phyloP scores from a whole-genome alignment of 1,139 yeast species.

The Pichia sp. region DNA sequence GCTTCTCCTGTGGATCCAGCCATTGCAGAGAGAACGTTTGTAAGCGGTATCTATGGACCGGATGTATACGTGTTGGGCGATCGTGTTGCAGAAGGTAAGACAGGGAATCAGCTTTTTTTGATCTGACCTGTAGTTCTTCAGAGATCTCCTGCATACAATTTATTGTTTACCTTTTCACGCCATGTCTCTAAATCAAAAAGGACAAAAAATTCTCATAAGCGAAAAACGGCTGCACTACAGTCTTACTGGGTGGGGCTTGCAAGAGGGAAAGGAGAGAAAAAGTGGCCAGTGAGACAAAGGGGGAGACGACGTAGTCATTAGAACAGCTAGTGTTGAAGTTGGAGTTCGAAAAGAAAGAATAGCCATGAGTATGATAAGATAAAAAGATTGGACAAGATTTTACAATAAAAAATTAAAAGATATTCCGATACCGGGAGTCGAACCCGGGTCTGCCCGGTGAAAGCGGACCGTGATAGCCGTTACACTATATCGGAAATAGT shows the following conservation, averaged over 20 bases:
- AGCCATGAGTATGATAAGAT: not conserved
- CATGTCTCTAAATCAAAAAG: not conserved
- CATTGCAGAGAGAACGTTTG: conserved; percentile 1
- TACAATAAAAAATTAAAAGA: conserved; percentile 20
- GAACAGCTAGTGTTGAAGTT: too few relatives aligned
- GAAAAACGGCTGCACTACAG: not conserved
- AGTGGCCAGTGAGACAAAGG: too few relatives aligned
- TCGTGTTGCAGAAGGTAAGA: too few relatives aligned
- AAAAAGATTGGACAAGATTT: not conserved
- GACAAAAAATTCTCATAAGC: not conserved
- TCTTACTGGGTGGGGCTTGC: too few relatives aligned
- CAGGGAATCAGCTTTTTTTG: not conserved
- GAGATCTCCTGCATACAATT: not conserved
- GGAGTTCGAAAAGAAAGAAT: not conserved
- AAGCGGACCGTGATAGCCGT: conserved; percentile 74
- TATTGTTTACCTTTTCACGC: conserved; percentile 6
- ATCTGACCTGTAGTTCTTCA: not conserved
- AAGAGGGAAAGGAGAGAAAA: too few relatives aligned
- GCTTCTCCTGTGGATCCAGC: conserved; percentile 6
- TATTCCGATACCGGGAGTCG: conserved; percentile 71
- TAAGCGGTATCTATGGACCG: not conserved
- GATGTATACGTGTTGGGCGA: too few relatives aligned
- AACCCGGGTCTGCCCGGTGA: conserved; percentile 76
- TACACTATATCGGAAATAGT: conserved; percentile 57
- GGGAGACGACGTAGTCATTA: too few relatives aligned